phyloP scores from a whole-genome alignment of 768 basidiomycete genomes.

The Pleurotus salmoneostramineus region DNA sequence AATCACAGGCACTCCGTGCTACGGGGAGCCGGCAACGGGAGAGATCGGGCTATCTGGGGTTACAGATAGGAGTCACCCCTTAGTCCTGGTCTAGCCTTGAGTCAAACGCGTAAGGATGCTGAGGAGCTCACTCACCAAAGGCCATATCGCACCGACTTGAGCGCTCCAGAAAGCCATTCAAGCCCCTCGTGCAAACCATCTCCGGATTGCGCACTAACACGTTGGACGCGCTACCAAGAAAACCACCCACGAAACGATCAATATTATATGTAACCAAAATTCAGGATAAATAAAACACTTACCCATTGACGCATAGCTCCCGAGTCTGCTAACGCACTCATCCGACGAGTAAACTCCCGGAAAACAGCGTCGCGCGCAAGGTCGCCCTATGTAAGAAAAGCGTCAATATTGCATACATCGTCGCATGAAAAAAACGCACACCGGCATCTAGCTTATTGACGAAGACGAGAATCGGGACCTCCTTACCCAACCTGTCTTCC shows the following conservation, averaged over 20 bases:
- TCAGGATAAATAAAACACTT: too few species aligned
- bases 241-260: background rate
- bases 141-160: background rate
- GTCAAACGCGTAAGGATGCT: too few species aligned
- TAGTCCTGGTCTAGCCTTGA: too few species aligned
- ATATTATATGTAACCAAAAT: too few species aligned
- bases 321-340: too few species aligned
- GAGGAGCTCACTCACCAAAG: too few species aligned
- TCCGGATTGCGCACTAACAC: background rate
- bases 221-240: background rate
- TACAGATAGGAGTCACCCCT: background rate
- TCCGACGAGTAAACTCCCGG: too few species aligned
- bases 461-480: background rate
- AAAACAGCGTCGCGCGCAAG: too few species aligned
- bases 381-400: too few species aligned
- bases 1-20: background rate
- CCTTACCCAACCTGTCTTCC: conserved; percentile 28
- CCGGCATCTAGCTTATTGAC: conserved; percentile 2
- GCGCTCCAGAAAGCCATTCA: background rate
- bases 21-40: background rate
- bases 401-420: too few species aligned
- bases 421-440: background rate
- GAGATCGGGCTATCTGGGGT: background rate
- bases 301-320: too few species aligned
- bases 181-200: background rate